phyloP scores from a whole-genome alignment of 2,329 filamentous ascomycete species.

The Arthroderma uncinatum region DNA sequence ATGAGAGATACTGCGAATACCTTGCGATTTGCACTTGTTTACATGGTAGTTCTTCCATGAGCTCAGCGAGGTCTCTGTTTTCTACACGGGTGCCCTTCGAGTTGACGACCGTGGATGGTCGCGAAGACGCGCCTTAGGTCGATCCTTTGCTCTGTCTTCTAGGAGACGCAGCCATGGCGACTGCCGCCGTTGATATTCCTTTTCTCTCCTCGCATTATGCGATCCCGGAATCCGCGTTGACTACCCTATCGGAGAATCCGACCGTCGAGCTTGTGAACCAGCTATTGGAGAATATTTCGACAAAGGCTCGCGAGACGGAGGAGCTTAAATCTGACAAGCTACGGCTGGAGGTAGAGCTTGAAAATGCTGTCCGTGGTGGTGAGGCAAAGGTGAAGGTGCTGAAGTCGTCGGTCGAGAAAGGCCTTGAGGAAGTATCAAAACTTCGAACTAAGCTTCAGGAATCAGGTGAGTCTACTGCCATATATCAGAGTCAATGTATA shows the following conservation, averaged over 20 bases:
- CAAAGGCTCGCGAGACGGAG: constrained; percentile 74
- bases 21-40: neutral
- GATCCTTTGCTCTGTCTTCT: neutral
- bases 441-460: constrained; percentile 68
- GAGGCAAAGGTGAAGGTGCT: constrained; percentile 74
- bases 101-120: neutral
- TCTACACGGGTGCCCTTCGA: neutral
- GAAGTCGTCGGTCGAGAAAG: constrained; percentile 71
- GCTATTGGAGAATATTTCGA: constrained; percentile 62
- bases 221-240: constrained; percentile 46
- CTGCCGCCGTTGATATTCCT: constrained; percentile 45
- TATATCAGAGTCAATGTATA: constrained; percentile 2
- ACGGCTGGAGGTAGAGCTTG: constrained; percentile 80
- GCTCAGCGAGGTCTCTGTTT: neutral
- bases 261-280: constrained; percentile 67
- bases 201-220: constrained; percentile 50
- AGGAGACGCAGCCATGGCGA: constrained; percentile 40
- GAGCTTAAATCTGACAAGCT: constrained; percentile 77
- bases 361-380: constrained; percentile 72
- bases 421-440: constrained; percentile 70
- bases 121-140: neutral
- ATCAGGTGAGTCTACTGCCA: constrained; percentile 52
- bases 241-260: constrained; percentile 45
- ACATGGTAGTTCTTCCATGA: neutral
- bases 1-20: neutral